Evolutionary conservation across 495 filamentous ascomycete genomes (phyloP), one percentile per base, ranked within the genome.

Genomic region (Aspergillus diversus): DNA sequence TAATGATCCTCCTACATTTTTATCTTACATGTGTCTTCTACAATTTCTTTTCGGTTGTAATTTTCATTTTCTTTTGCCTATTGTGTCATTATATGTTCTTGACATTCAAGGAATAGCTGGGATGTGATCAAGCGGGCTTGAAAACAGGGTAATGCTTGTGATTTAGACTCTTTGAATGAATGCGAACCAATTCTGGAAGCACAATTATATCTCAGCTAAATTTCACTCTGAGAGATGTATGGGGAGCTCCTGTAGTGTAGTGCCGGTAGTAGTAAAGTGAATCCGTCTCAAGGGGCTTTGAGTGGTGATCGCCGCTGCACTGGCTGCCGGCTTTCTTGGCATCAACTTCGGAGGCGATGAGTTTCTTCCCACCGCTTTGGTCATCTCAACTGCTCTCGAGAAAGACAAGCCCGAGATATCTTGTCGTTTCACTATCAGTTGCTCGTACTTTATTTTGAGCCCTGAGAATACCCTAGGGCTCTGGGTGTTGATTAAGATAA

Each of bases 71-170:
- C 60, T 60, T 60, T 52, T 56, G 42, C 21, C 51, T 59, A 61
- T 50, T 49, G n/a, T 59, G 33, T 63, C 52, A 33, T 51, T 55
- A 60, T 66, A 47, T 60, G 57, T 64, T n/a, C 46, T 61, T 27
- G 57, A 55, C 32, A 55, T 55, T 62, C 52, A 65, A 34, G 65
- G 60, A 64, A 63, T 56, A 49, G 62, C 52, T 37, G 55, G 57
- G 35, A 48, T 70, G 63, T 70, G 65, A 67, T 70, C 65, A 70
- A 70, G 68, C 68, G 34, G 68, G 68, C 68, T 70, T 70, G 68
- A 68, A 60, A 67, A 60, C 65, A 63, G 50, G 53, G 52, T 60
- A 63, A 66, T 70, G 63, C 57, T 60, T 70, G 68, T 69, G 60
- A 70, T 63, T 65, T 67, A 67, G 57, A 65, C 58, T 52, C 39